Base-by-base conservation (phyloP, 2,329 filamentous ascomycete genomes). In the Fusarium caatingaense region DNA sequence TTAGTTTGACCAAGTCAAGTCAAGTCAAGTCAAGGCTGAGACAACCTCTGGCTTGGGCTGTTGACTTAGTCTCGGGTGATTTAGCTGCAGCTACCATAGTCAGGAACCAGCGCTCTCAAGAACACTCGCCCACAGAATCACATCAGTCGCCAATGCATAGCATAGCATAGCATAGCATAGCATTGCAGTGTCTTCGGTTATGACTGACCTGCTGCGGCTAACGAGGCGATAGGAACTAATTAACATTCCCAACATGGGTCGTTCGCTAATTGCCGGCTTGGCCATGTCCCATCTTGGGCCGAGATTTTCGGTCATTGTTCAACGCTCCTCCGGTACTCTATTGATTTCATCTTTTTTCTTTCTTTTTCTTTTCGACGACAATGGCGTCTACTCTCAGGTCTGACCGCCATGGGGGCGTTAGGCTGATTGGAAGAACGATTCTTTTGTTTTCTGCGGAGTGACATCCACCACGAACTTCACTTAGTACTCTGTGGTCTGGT, bases 371-470 rank as follows among this genome's bases (percentile, higher is more conserved):
- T 53, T 54, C 42, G 60, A 68, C 71, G 72, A 72, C 61, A 63
- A 70, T 66, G 54, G 53, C 45, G 54, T 60, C 62, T 51, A 44
- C 41, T 64, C 64, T 76, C 61, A 66, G 74, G 74, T 72, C 74
- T 76, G 74, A 76, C 74, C 74, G 74, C 74, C 54, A 55, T 45
- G 40, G 56, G 42, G 48, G 48, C 40, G 65, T 64, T 66, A 58
- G 63, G 56, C 47, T 42, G 56, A 58, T 60, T 60, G 56, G 41
- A 44, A 49, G 50, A 64, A 56, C 49, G 49, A 61, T 60, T 68
- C 46, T 62, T 18, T 48, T 60, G 46, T 45, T 56, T 62, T 49
- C 37, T 70, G 67, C 55, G 58, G 61, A 60, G 61, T 63, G 32
- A 11, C 23, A 51, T 23, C 34, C 55, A 44, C 59, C 44, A 32